Base-by-base conservation (phyloP, 345 rosid species). In the Lepidium aucheri region DNA sequence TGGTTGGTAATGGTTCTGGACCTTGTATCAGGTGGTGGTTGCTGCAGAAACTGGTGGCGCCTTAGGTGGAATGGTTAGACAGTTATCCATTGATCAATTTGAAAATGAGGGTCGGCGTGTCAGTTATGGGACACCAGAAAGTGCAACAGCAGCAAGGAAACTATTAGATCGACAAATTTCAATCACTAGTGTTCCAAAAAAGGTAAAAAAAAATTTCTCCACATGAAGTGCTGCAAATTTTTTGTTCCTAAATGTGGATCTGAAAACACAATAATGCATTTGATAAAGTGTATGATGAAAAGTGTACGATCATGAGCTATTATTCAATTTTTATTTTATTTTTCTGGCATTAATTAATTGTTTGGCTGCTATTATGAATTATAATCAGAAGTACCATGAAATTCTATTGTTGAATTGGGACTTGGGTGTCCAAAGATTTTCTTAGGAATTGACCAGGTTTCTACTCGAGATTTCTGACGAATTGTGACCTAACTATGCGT, bases 1-100 rank as follows among this genome's bases (percentile, higher is more conserved):
- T 46, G 61, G 51, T 68, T 44, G 30, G 14, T 61, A 60, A 68
- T 74, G 45, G 40, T 55, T 38, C 43, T 78, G 22, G 34, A 13
- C 16, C 45, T 49, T 77, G 28, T 80, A 86, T 63, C 32, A 71
- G 97, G 97, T 90, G 33, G 95, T 90, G 77, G 81, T 90, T 67
- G 90, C 97, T 64, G 89, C 95, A 60, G 95, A 90, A 80, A 84
- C 97, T 52, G 85, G 88, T 76, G 97, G 95, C 65, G 92, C 90
- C 67, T 81, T 90, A 72, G 95, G 97, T 60, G 92, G 97, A 66
- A 83, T 88, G 95, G 95, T 88, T 50, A 81, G 95, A 72, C 95
- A 84, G 72, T 82, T 87, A 75, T 88, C 97, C n/a, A 86, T 87
- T 24, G 95, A 90, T 73, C 97, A 90, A 70, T 90, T 90, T 78